Base-by-base conservation (phyloP, 176 grass and related monocot genomes). In the Leersia perrieri region DNA sequence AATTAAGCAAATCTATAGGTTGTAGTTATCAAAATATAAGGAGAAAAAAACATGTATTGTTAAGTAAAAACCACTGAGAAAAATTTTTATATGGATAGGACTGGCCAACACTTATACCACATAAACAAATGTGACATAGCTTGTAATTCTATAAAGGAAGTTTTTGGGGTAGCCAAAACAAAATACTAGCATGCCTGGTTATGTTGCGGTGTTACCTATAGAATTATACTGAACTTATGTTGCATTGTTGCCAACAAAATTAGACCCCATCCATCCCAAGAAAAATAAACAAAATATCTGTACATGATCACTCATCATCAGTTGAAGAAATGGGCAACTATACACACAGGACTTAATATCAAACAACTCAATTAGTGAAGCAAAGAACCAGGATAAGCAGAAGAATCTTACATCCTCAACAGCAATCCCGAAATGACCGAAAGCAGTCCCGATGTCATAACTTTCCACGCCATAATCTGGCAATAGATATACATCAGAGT, bases 381-480 rank as follows among this genome's bases (percentile, higher is more conserved):
- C 6, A 44, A 41, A 68, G 18, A 65, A 82, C 8, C 3, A 1
- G 23, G 7, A 60, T 27, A 55, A 68, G 71, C 77, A 39, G 80
- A 20, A 68, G 28, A 70, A 80, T 68, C 86, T 88, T 93, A 98
- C 95, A 72, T 98, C 92, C 49, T 94, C 95, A 78, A 98, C 92
- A 57, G 95, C 90, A 68, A 95, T 95, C 44, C 95, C 95, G 72
- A 98, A 98, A 66, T 98, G 95, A 60, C 92, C 95, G 1, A 98
- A 98, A 68, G 64, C 92, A 89, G 86, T 81, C 40, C 95, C 95
- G 6, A 95, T 91, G 41, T 98, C 38, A 71, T 98, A 94, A 18
- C 87, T 85, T 60, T 95, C 88, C 10, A 98, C 90, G 63, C 95
- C 95, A 86, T 98, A 98, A 77, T 98, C 95, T 98, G 90, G 44